Evolutionary conservation across 352 stramenopile genomes (phyloP), one percentile per base, ranked within the genome.

Genomic region (Phytopythium aichiense): DNA sequence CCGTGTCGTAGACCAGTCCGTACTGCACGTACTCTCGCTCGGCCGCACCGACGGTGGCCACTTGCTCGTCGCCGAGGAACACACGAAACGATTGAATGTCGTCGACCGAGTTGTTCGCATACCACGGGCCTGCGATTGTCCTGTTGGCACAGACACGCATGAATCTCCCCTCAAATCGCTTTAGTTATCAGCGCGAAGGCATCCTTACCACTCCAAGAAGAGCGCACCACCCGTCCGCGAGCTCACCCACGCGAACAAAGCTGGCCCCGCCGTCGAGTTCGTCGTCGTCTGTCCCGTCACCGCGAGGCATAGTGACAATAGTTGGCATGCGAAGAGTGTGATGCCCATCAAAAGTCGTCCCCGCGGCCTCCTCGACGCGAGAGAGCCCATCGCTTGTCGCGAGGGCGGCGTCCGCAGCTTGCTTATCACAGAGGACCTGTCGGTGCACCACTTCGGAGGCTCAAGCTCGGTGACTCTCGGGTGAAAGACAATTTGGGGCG

Each of bases 1-100:
- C 25, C 11, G 77, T 81, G 48, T 79, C 69, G 59, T 67, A 67
- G 0, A 16, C 28, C 20, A 87, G 58, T 58, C 72, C 74, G 50
- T 67, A 75, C 13, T 79, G 30, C 6, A 65, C 64, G 54, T 73
- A 87, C 23, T 38, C 23, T 7, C 25, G 62, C 22, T 23, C 49
- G 7, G 53, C 38, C 16, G 56, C 5, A 13, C 4, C 31, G 15
- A 60, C 42, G 7, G 25, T 53, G 6, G 1, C 66, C 13, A 52
- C 62, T 38, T 73, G 33, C 12, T 66, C n/a, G 30, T 61, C 64
- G 28, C 69, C 43, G n/a, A 79, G n/a, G 25, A 68, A 22, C 18
- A 84, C 51, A 7, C 57, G 54, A 22, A 68, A 76, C 5, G 58
- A 58, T 46, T 66, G 30, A 45, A 79, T 59, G 7, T 75, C 67